Conservation (phyloP, 148 eudicot genomes). For the Chenopodium formosanum region DNA sequence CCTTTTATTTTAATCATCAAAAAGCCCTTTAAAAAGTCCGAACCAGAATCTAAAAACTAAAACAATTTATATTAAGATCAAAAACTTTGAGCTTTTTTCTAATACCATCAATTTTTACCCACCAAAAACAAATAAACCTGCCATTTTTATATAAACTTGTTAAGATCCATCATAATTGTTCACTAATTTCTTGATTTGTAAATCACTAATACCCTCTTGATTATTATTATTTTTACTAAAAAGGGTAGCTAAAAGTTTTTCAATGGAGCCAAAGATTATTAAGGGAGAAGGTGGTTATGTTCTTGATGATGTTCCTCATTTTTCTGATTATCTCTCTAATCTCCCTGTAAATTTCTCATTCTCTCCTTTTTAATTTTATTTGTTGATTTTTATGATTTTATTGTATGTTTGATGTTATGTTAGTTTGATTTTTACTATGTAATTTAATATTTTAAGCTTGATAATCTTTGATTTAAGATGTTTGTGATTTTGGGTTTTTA, state of each 20-base stretch:
- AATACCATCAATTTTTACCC: conserved; percentile 18
- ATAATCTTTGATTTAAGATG: conserved; percentile 14
- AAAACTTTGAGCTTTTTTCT: conserved; percentile 13
- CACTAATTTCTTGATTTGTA: neutral
- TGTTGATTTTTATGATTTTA: neutral
- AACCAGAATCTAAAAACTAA: neutral
- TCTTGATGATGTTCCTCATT: conserved; percentile 91
- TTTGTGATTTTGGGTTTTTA: neutral
- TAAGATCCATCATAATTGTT: neutral
- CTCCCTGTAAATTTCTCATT: conserved; percentile 45
- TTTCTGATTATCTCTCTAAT: conserved; percentile 59
- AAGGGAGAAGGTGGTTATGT: conserved; percentile 62
- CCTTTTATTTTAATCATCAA: neutral
- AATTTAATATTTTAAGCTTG: conserved; percentile 9
- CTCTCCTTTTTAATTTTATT: neutral
- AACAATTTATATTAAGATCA: neutral
- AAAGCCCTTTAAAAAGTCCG: neutral
- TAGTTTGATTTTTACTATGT: neutral
- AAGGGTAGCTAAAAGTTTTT: conserved; percentile 3
- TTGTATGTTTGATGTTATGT: neutral
- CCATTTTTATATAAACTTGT: neutral
- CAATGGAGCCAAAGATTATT: conserved; percentile 48
- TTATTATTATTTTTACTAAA: neutral
- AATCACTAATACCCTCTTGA: neutral
- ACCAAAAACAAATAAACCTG: neutral